phyloP scores from a whole-genome alignment of 2,329 filamentous ascomycete species.

The Diaporthe sp. region DNA sequence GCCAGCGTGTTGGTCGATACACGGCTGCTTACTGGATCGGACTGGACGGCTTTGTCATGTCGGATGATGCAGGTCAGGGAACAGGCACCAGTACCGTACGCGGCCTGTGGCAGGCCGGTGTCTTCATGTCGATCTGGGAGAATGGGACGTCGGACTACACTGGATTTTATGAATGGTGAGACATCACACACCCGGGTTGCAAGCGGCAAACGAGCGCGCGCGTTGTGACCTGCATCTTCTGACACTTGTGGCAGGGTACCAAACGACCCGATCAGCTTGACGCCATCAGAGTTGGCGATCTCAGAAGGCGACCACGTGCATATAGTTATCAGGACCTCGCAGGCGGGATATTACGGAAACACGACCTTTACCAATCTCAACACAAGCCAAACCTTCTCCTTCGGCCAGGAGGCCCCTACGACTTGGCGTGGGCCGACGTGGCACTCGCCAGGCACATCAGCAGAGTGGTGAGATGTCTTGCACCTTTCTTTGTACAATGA shows the following conservation, averaged over 20 bases:
- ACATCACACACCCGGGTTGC: not conserved
- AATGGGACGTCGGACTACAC: constrained; percentile 26
- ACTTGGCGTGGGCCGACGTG: constrained; percentile 29
- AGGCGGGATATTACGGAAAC: constrained; percentile 6
- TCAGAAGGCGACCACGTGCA: constrained; percentile 20
- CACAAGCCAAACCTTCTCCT: constrained; percentile 24
- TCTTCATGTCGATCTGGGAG: constrained; percentile 25
- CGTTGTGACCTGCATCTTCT: not conserved
- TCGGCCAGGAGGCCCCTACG: constrained; percentile 13
- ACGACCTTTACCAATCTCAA: constrained; percentile 21
- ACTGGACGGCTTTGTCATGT: constrained; percentile 29
- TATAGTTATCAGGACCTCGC: not conserved
- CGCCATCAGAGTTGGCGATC: not conserved
- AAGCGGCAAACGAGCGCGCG: not conserved
- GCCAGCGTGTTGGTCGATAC: not conserved
- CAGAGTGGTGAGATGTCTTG: not conserved
- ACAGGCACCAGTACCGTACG: not conserved
- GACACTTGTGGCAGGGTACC: not conserved
- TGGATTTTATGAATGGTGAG: constrained; percentile 30
- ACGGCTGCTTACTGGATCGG: constrained; percentile 32
- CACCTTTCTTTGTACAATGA: not conserved
- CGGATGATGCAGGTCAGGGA: not conserved
- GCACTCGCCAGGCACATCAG: constrained; percentile 25
- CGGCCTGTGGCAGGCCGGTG: constrained; percentile 26
- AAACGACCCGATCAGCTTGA: constrained; percentile 13